A percentile compares a stretch with the other conserved stretches of the same genome.
These are phyloP conservation scores for Oxyria digyna DNA, from an alignment of 148 eudicot genomes.

Conservation along the genomic window DNA sequence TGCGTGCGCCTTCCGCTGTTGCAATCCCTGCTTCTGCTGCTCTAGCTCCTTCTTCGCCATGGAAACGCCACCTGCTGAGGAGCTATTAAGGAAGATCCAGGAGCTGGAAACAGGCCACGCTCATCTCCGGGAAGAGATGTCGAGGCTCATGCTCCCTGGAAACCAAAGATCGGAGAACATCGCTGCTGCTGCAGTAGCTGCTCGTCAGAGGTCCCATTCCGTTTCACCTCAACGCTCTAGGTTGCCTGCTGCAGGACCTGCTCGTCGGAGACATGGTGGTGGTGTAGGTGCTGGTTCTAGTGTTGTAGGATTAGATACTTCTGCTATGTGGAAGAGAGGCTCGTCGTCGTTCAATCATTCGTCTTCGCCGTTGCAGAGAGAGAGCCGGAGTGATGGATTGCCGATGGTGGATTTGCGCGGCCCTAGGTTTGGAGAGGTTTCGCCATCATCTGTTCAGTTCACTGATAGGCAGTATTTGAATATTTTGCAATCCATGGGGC, in stretches of 20 bases:
- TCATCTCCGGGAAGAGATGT: slow-evolving; percentile 64
- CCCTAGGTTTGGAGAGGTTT: slow-evolving; percentile 7
- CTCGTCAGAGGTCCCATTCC: slow-evolving; percentile 46
- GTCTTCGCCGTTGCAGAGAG: slow-evolving; percentile 63
- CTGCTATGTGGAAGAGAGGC: slow-evolving; percentile 35
- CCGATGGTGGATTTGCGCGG: background rate
- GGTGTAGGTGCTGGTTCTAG: slow-evolving; percentile 13
- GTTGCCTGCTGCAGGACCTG: slow-evolving; percentile 16
- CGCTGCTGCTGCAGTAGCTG: slow-evolving; percentile 8
- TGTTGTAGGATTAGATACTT: background rate
- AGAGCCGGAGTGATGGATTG: slow-evolving; percentile 31
- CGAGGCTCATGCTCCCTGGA: slow-evolving; percentile 39
- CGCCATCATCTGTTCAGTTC: slow-evolving; percentile 26
- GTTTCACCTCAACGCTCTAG: slow-evolving; percentile 57
- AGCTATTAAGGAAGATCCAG: slow-evolving; percentile 68
- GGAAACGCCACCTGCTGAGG: slow-evolving; percentile 48
- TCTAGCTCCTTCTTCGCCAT: background rate
- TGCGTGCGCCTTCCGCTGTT: background rate
- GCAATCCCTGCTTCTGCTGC: background rate
- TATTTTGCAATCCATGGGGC: slow-evolving; percentile 89
- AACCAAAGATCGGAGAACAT: slow-evolving; percentile 9
- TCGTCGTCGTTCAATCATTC: slow-evolving; percentile 44
- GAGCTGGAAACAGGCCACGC: slow-evolving; percentile 77
- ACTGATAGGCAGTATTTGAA: slow-evolving; percentile 72
- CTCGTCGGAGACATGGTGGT: slow-evolving; percentile 8